A percentile compares a stretch with the other conserved stretches of the same genome.
Conservation (phyloP, 192 early-diverging fungal genomes). For the Coemansia sp. region DNA sequence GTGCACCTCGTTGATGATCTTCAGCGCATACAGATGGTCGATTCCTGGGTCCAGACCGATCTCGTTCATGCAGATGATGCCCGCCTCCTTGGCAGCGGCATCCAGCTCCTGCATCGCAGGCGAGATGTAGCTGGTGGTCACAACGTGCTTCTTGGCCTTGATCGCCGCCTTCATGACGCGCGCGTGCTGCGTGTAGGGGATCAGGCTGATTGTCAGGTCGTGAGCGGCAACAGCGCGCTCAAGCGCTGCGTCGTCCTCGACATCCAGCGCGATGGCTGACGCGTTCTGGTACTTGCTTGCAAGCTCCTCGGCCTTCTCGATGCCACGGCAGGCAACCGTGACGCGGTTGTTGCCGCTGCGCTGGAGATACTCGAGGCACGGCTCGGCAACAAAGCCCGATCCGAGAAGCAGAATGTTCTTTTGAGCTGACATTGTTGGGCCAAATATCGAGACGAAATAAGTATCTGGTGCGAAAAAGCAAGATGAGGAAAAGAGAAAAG, state of each 20-base stretch:
- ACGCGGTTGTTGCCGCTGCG: slow-evolving; percentile 85
- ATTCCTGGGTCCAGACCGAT: slow-evolving; percentile 98
- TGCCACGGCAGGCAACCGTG: slow-evolving; percentile 82
- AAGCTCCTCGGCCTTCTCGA: slow-evolving; percentile 75
- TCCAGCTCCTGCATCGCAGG: slow-evolving; percentile 91
- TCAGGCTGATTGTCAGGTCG: slow-evolving; percentile 91
- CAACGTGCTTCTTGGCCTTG: slow-evolving; percentile 88
- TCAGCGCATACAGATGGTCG: slow-evolving; percentile 90
- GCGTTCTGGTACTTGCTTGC: slow-evolving; percentile 59
- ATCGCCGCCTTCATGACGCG: slow-evolving; percentile 89
- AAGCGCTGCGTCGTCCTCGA: slow-evolving; percentile 72
- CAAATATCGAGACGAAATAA: not conserved
- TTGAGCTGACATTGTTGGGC: slow-evolving; percentile 28
- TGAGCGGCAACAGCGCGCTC: slow-evolving; percentile 73
- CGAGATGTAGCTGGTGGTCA: slow-evolving; percentile 96
- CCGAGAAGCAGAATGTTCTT: slow-evolving; percentile 92
- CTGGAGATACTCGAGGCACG: slow-evolving; percentile 89
- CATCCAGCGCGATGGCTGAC: slow-evolving; percentile 74
- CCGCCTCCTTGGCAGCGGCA: slow-evolving; percentile 78
- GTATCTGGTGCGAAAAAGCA: not conserved
- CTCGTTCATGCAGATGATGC: slow-evolving; percentile 95
- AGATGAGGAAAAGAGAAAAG: slow-evolving; percentile 15
- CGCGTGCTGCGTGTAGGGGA: slow-evolving; percentile 88
- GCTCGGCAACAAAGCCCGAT: slow-evolving; percentile 96
- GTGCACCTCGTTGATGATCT: slow-evolving; percentile 90